Evolutionary conservation across 306 rosid species (phyloP), one percentile per base, ranked within the genome.

Genomic region (Gastrolobium villosum): DNA sequence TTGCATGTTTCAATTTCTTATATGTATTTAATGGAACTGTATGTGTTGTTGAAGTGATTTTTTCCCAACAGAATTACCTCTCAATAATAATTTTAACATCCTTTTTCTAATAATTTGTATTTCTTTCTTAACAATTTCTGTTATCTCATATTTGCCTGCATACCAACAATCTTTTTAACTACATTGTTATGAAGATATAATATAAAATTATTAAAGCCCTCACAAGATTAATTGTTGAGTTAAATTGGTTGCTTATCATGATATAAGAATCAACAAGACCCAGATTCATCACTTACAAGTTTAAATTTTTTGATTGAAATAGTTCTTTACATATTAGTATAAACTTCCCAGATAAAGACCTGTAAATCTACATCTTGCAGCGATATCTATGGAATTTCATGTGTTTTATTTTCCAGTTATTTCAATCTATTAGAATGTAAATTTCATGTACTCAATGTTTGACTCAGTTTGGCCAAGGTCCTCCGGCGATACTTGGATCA

Each of bases 381-480:
- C 3, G 5, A 14, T 14, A 3, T 45, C 7, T 8, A 32, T 44
- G 26, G 13, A 41, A 39, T 72, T 34, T n/a, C 45, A 5, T 45
- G 35, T 2, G 5, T 20, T 65, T 64, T n/a, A 2, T 3, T 45
- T 67, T 49, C 1, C 14, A 13, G 15, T 52, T 49, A 36, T 28
- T 44, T 43, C 59, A 43, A 37, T 43, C 10, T 56, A 26, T 56
- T 43, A 43, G 20, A n/a, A 57, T 31, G 44, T 5, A 59, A 74
- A 34, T 7, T 30, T 15, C 15, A 9, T 44, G 37, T 32, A 32
- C 46, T 9, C 2, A 30, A n/a, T 75, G 61, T 46, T 61, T 74
- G 14, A 34, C 79, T 45, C 79, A 75, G 79, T 75, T 75, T 75
- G 70, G 7, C 13, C 61, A 63, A 61, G 48, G 28, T 75, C 37